phyloP scores from a whole-genome alignment of 2,329 filamentous ascomycete genomes.

The Penicillium sp. region DNA sequence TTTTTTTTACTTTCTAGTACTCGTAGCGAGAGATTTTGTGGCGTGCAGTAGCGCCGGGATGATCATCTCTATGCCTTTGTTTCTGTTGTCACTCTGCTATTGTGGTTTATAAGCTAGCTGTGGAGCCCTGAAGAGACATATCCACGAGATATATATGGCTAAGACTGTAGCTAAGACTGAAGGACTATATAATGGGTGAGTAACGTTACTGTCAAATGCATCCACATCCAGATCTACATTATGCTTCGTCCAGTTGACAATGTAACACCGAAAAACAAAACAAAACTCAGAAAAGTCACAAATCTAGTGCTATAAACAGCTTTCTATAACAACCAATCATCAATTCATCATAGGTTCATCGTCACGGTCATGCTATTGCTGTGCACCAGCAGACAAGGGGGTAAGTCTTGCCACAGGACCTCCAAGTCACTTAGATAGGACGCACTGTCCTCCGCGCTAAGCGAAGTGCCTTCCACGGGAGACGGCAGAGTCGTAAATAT shows the following conservation, averaged over 20 bases:
- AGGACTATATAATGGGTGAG: too few relatives aligned
- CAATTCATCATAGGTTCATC: constrained; percentile 40
- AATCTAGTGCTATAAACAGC: constrained; percentile 4
- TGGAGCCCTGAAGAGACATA: too few relatives aligned
- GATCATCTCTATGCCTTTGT: constrained; percentile 12
- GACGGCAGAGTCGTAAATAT: constrained; percentile 81
- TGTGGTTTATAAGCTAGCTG: too few relatives aligned
- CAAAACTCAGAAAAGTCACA: neutral
- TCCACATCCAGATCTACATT: too few relatives aligned
- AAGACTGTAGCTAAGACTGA: too few relatives aligned
- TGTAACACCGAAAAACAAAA: neutral
- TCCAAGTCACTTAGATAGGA: constrained; percentile 76
- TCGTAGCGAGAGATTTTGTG: constrained; percentile 10
- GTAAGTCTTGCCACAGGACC: constrained; percentile 72
- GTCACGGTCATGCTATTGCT: constrained; percentile 89
- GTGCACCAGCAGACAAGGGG: constrained; percentile 74
- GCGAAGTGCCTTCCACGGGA: constrained; percentile 71
- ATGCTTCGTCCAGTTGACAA: neutral
- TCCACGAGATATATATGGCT: too few relatives aligned
- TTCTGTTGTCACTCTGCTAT: neutral
- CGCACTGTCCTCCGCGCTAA: constrained; percentile 67
- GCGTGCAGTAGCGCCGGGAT: constrained; percentile 11
- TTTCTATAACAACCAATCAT: constrained; percentile 10
- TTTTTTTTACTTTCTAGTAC: neutral
- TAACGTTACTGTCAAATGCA: neutral